Base-by-base conservation (phyloP, 495 filamentous ascomycete species). In the Penicillium egyptiacum region DNA sequence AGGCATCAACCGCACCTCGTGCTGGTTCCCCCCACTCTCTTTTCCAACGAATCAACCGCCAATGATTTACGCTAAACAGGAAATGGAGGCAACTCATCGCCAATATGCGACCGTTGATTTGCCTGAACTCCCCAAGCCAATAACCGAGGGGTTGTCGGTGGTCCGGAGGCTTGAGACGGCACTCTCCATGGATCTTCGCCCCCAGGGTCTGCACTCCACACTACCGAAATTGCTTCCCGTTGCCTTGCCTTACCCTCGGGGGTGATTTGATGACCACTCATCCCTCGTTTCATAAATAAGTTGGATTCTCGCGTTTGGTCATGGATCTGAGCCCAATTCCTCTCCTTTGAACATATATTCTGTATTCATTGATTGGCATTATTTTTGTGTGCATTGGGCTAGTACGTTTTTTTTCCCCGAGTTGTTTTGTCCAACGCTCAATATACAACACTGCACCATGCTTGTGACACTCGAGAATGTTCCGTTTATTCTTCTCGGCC, bases 401-500 rank as follows among this genome's bases (percentile, higher is more conserved):
- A 16, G 35, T 45, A 45, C 23, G 23, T 25, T 45, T 26, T 47
- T 48, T 31, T 48, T 28, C 26, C 2, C 26, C 16, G 20, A 14
- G 20, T 47, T 47, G 49, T 48, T 28, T 30, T 17, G 23, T 43
- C 23, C 35, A 20, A 42, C 33, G 42, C 50, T 17, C 54, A 3
- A 3, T 52, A 51, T 51, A 47, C n/a, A 16, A 14, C 40, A 48
- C 57, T 17, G 58, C 52, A 51, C 48, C 28, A 69, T 72, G 56
- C 62, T 84, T 28, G 52, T 82, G 54, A 71, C 78, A 47, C 66
- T 81, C 31, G 57, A 89, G 52, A 61, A 80, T 55, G 78, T 79
- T n/a, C 85, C 88, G 1, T 90, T 82, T 66, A 62, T 82, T 31
- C 75, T 86, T 23, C 63, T 83, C 11, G 73, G 81, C 20, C 65